These are phyloP conservation scores for Crucihimalaya himalaica DNA, from an alignment of 345 rosid genomes.

Conservation along the genomic window DNA sequence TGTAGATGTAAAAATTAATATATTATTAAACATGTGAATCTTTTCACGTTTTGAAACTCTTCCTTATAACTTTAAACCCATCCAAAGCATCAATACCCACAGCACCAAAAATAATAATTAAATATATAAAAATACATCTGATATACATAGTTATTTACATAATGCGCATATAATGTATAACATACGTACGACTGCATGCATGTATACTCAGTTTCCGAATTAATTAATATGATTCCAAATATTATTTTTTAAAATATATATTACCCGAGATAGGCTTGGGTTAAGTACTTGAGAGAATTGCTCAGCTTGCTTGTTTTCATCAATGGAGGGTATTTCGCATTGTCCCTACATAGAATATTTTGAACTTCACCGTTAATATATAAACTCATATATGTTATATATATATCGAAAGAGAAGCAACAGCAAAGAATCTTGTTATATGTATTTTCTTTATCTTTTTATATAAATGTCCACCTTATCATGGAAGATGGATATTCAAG, in stretches of 20 bases:
- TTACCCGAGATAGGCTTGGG: conserved; percentile 90
- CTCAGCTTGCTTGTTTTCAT: conserved; percentile 97
- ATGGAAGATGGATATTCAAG: conserved; percentile 75
- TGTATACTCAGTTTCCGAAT: neutral
- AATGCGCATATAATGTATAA: neutral
- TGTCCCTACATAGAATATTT: conserved; percentile 54
- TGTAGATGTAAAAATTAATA: neutral
- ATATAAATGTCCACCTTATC: conserved; percentile 61
- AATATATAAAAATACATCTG: too few species aligned
- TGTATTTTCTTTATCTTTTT: neutral
- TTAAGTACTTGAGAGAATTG: conserved; percentile 84
- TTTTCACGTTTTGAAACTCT: conserved; percentile 21
- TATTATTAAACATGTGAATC: conserved; percentile 13
- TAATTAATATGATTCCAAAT: neutral
- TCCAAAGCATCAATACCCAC: conserved; percentile 32
- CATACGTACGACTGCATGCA: neutral
- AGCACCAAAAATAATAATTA: neutral
- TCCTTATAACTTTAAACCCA: conserved; percentile 30
- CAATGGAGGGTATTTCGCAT: conserved; percentile 82
- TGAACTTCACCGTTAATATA: neutral
- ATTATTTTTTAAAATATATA: neutral
- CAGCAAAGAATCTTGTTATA: conserved; percentile 15
- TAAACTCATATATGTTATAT: too few species aligned
- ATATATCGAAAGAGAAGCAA: conserved; percentile 3
- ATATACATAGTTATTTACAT: too few species aligned